phyloP scores from a whole-genome alignment of 1,284 basidiomycete species.

The Ceraceosorus guamensis region DNA sequence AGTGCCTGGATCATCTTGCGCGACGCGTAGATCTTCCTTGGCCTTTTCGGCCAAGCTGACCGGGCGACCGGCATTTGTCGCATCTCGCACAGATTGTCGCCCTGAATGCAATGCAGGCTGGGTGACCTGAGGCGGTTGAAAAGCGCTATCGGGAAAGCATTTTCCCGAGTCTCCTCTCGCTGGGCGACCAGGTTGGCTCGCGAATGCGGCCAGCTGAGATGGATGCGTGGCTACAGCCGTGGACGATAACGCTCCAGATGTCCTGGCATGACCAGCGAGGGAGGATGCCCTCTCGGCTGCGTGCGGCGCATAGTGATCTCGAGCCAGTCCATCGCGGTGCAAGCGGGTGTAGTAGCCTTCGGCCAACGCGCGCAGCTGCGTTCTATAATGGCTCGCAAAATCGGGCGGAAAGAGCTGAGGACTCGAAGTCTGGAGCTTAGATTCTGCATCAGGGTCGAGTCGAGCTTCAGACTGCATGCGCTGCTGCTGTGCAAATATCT shows the following conservation, averaged over 20 bases:
- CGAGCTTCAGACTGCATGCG: conserved; percentile 4
- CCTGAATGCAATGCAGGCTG: too few species aligned
- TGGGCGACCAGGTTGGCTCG: too few species aligned
- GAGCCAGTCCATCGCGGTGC: conserved; percentile 25
- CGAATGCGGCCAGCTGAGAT: too few species aligned
- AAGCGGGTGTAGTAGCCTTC: conserved; percentile 37
- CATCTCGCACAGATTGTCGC: not conserved
- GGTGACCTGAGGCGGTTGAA: too few species aligned
- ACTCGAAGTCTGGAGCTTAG: not conserved
- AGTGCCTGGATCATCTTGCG: not conserved
- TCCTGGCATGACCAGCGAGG: not conserved
- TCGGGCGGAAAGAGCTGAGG: conserved; percentile 35
- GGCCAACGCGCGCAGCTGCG: conserved; percentile 35
- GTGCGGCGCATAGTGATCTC: conserved; percentile 16
- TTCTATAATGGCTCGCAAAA: conserved; percentile 41
- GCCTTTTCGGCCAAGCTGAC: not conserved
- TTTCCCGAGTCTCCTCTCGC: too few species aligned
- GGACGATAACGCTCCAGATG: not conserved
- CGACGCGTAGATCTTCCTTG: not conserved
- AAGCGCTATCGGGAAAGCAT: too few species aligned
- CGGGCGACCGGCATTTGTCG: not conserved
- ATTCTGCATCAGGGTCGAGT: conserved; percentile 10
- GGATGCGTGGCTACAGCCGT: not conserved
- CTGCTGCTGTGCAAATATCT: conserved; percentile 19
- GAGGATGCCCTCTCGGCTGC: conserved; percentile 2